Conservation (phyloP, 2,329 filamentous ascomycete species). For the Clonostachys rosea region DNA sequence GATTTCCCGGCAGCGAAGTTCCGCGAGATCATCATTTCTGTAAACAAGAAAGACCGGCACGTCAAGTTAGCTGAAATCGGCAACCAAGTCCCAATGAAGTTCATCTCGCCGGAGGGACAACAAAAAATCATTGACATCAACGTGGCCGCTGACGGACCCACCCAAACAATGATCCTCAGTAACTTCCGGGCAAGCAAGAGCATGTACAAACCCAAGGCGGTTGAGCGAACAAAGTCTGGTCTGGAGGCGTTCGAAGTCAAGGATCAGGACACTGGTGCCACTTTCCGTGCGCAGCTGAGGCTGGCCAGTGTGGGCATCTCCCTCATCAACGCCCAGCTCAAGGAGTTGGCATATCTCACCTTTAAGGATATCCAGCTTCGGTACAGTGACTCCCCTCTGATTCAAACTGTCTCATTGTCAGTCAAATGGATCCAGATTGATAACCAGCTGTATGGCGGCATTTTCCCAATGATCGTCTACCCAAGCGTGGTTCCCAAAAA, state of each 20-base stretch:
- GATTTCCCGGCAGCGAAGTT: constrained; percentile 97
- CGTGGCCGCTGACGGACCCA: constrained; percentile 90
- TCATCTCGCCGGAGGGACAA: constrained; percentile 61
- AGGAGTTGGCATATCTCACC: constrained; percentile 89
- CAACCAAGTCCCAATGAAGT: constrained; percentile 90
- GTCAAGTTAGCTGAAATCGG: constrained; percentile 96
- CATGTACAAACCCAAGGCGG: constrained; percentile 65
- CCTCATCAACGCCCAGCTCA: constrained; percentile 85
- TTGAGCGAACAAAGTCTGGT: constrained; percentile 40
- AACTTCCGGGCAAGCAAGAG: constrained; percentile 94
- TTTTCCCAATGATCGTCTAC: constrained; percentile 96
- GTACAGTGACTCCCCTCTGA: constrained; percentile 87
- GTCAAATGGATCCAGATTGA: constrained; percentile 99
- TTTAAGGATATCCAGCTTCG: constrained; percentile 87
- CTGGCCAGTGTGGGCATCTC: constrained; percentile 90
- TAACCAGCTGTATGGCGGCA: constrained; percentile 95
- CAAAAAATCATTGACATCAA: constrained; percentile 95
- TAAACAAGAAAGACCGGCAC: constrained; percentile 61
- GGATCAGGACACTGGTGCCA: constrained; percentile 80
- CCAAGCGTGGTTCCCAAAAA: constrained; percentile 97
- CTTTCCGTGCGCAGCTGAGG: constrained; percentile 83
- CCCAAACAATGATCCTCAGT: constrained; percentile 87
- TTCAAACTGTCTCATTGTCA: constrained; percentile 84
- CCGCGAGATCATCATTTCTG: constrained; percentile 77
- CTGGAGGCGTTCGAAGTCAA: constrained; percentile 82